Evolutionary conservation across 2,329 filamentous ascomycete species (phyloP).

Genomic region (Neoscytalidium dimidiatum): DNA sequence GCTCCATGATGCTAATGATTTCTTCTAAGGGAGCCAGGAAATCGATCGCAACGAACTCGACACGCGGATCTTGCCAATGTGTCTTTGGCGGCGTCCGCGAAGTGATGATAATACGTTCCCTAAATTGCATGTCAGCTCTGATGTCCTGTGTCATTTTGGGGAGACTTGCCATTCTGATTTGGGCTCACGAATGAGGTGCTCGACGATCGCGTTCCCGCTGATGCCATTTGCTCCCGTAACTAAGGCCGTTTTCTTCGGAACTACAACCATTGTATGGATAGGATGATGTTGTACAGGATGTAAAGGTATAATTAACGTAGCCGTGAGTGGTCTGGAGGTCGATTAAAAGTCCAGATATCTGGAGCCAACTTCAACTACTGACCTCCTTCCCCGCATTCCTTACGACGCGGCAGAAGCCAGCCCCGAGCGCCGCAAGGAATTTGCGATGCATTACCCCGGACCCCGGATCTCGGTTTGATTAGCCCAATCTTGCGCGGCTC

Average conservation of each 20-base stretch:
- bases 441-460: background rate
- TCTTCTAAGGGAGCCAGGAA: constrained; percentile 26
- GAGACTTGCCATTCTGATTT: constrained; percentile 14
- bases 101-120: background rate
- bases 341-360: background rate
- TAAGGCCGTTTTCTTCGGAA: constrained; percentile 32
- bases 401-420: background rate
- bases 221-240: constrained; percentile 40
- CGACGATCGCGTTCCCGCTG: constrained; percentile 36
- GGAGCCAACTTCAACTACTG: background rate
- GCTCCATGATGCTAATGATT: constrained; percentile 20
- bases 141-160: background rate
- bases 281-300: constrained; percentile 29
- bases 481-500: background rate
- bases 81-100: background rate
- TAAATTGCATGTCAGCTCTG: background rate
- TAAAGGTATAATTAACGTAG: background rate
- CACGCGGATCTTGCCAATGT: constrained; percentile 29
- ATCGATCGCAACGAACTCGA: constrained; percentile 36
- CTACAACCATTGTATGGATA: background rate
- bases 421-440: background rate
- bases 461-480: background rate
- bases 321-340: background rate
- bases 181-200: constrained; percentile 32
- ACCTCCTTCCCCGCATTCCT: background rate